A percentile compares a stretch with the other conserved stretches of the same genome.
Conservation (phyloP, 495 filamentous ascomycete genomes). For the Annulohypoxylon bovei region DNA sequence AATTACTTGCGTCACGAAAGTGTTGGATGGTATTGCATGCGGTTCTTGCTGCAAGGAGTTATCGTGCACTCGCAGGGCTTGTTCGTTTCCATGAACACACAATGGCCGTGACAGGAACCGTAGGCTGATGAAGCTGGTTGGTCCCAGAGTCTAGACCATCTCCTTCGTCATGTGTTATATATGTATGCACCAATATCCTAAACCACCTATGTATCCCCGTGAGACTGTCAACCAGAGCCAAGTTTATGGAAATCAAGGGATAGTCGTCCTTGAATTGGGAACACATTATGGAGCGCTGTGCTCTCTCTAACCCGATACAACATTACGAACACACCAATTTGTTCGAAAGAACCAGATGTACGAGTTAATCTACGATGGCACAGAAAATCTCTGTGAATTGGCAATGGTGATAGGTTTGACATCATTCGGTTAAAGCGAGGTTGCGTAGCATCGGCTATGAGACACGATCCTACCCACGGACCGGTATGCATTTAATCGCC, state of each 20-base stretch:
- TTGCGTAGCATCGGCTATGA: constrained; percentile 35
- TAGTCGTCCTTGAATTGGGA: background rate
- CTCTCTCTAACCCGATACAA: constrained; percentile 10
- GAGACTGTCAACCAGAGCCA: background rate
- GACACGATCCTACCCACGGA: constrained; percentile 13
- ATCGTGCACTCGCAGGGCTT: constrained; percentile 25
- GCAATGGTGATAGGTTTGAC: constrained; percentile 38
- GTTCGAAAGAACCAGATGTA: constrained; percentile 1
- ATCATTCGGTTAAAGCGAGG: constrained; percentile 36
- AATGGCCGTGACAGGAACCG: constrained; percentile 17
- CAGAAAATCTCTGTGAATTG: constrained; percentile 16
- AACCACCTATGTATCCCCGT: background rate
- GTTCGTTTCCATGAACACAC: constrained; percentile 29
- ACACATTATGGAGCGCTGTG: background rate
- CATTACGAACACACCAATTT: constrained; percentile 16
- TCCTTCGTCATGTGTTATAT: constrained; percentile 40
- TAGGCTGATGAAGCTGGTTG: constrained; percentile 9
- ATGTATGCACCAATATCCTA: constrained; percentile 9
- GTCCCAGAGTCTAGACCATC: constrained; percentile 34
- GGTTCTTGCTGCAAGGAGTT: constrained; percentile 36
- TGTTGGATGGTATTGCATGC: constrained; percentile 26
- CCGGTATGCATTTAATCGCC: constrained; percentile 17
- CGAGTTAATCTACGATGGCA: constrained; percentile 20
- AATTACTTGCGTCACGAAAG: constrained; percentile 33
- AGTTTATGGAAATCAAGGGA: background rate